phyloP scores from a whole-genome alignment of 257 asterid species.

The Prunella vulgaris region DNA sequence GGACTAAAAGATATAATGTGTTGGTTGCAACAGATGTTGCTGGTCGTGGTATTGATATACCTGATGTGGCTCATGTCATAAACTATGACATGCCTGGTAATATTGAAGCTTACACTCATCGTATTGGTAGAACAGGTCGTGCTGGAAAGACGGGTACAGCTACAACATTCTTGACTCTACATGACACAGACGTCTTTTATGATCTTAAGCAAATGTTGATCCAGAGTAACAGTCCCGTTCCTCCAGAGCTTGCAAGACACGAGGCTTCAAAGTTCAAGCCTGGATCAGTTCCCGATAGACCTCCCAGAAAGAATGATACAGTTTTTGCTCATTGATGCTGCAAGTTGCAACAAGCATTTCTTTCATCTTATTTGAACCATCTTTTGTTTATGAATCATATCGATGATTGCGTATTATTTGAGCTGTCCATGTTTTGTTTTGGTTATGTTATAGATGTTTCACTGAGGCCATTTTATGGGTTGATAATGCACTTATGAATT shows the following conservation, averaged over 20 bases:
- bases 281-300: constrained; percentile 42
- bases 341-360: not conserved
- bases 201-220: constrained; percentile 58
- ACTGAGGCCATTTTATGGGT: not conserved
- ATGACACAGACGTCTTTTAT: constrained; percentile 54
- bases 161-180: constrained; percentile 57
- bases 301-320: constrained; percentile 43
- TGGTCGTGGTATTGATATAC: constrained; percentile 67
- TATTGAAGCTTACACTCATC: constrained; percentile 59
- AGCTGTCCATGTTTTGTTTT: not conserved
- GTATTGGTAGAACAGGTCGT: constrained; percentile 65
- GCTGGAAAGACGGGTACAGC: constrained; percentile 69
- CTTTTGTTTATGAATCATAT: not conserved
- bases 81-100: constrained; percentile 55
- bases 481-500: not conserved
- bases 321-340: constrained; percentile 31
- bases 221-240: constrained; percentile 53
- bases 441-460: constrained; percentile 6
- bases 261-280: constrained; percentile 51
- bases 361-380: not conserved
- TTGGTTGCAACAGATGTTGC: constrained; percentile 65
- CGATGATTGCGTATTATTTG: constrained; percentile 3
- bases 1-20: constrained; percentile 51
- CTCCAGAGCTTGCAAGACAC: constrained; percentile 47
- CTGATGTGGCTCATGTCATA: constrained; percentile 63